Conservation (phyloP, 2,329 filamentous ascomycete species). For the Taxawa tesnikishii region DNA sequence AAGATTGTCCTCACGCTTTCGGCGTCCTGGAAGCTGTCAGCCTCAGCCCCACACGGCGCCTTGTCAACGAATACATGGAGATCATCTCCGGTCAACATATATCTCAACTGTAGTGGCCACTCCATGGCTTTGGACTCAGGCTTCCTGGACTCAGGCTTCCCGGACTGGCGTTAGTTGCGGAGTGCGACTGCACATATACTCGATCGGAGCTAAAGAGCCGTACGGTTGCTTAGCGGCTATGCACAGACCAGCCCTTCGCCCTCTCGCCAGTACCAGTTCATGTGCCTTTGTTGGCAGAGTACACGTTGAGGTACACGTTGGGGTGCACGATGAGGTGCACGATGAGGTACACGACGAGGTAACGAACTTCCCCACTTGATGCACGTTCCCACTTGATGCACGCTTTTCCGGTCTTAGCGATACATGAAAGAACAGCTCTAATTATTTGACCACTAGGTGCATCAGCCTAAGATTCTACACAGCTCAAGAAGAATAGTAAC, state of each 20-base stretch:
- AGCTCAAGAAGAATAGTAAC: no score
- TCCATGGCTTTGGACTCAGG: not conserved
- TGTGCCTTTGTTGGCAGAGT: not conserved
- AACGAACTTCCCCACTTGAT: no score
- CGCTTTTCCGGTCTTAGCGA: no score
- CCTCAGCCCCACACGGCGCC: not conserved
- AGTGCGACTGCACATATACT: not conserved
- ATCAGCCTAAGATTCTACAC: no score
- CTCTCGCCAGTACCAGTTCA: not conserved
- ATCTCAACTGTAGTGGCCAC: not conserved
- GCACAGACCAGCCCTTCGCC: not conserved
- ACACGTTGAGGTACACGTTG: no score
- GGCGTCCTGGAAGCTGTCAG: not conserved
- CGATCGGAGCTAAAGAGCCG: slow-evolving; percentile 1
- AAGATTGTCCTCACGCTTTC: not conserved
- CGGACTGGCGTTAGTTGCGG: no score
- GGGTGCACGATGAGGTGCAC: no score
- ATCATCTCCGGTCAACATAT: not conserved
- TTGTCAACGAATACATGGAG: not conserved
- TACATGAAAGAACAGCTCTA: no score
- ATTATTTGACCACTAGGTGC: no score
- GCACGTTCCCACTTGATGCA: no score
- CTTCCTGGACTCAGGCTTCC: not conserved
- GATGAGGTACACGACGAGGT: no score
- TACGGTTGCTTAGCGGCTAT: slow-evolving; percentile 9